Conservation (phyloP, 768 basidiomycete genomes). For the Mycena filopes region DNA sequence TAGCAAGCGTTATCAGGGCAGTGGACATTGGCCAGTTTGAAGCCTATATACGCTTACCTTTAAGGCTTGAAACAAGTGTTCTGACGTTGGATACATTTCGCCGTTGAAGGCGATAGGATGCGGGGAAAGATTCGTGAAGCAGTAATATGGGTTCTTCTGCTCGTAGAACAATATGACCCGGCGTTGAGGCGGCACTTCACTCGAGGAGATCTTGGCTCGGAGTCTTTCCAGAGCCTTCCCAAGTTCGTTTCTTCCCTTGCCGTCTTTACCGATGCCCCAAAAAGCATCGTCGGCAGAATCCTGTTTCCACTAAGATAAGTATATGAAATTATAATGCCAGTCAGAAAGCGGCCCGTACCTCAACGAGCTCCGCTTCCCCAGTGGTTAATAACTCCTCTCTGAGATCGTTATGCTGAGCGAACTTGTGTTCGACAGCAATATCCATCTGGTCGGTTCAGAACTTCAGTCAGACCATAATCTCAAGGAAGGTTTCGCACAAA, state of each 20-base stretch:
- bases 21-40: too few relatives aligned
- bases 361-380: conserved; percentile 72
- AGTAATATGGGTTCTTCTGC: conserved; percentile 69
- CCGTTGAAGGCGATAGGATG: conserved; percentile 71
- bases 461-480: not conserved
- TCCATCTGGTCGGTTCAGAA: conserved; percentile 65
- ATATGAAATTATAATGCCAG: not conserved
- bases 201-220: conserved; percentile 63
- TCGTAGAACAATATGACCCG: conserved; percentile 60
- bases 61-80: conserved; percentile 81
- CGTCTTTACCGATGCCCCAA: conserved; percentile 77
- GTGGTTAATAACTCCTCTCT: conserved; percentile 69
- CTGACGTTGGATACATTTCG: conserved; percentile 76
- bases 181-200: conserved; percentile 1
- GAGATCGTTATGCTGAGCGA: conserved; percentile 72
- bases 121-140: conserved; percentile 78
- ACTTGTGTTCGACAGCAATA: conserved; percentile 69
- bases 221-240: conserved; percentile 75
- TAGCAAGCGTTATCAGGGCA: conserved; percentile 44
- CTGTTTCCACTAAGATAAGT: too few relatives aligned
- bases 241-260: conserved; percentile 74
- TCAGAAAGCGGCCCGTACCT: conserved; percentile 50
- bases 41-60: conserved; percentile 64
- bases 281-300: conserved; percentile 79
- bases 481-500: not conserved